Evolutionary conservation across 257 asterid genomes (phyloP).

Genomic region (Verbascum thapsus): DNA sequence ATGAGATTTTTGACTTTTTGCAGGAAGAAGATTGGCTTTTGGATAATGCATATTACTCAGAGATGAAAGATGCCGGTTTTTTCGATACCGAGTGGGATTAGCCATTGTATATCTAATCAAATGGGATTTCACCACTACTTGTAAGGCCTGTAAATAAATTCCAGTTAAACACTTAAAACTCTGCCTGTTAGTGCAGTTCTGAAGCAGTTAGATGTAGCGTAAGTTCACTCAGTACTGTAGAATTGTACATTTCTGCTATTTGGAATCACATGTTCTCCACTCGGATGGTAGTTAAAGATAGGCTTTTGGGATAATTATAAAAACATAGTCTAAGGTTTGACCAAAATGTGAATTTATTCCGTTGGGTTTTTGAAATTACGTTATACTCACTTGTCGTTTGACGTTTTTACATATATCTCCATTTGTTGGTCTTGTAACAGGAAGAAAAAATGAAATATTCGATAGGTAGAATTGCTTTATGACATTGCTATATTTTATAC

Average conservation of each 20-base stretch:
- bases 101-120: conserved; percentile 21
- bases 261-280: too few relatives aligned
- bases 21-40: conserved; percentile 96
- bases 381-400: too few relatives aligned
- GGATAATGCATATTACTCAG: conserved; percentile 84
- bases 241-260: conserved; percentile 30
- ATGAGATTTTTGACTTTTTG: conserved; percentile 14
- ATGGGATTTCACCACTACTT: conserved; percentile 2
- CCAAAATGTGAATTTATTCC: too few relatives aligned
- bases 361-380: too few relatives aligned
- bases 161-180: conserved; percentile 17
- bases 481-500: too few relatives aligned
- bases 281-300: too few relatives aligned
- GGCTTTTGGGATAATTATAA: too few relatives aligned
- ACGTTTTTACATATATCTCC: too few relatives aligned
- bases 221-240: background rate
- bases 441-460: too few relatives aligned
- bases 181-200: conserved; percentile 20
- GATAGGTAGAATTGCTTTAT: too few relatives aligned
- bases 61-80: conserved; percentile 94
- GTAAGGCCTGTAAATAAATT: conserved; percentile 35
- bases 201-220: conserved; percentile 12
- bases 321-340: too few relatives aligned
- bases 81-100: conserved; percentile 81
- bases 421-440: too few relatives aligned